These are phyloP conservation scores for Amylocarpus encephaloides DNA, from an alignment of 2,329 filamentous ascomycete species.

Conservation along the genomic window DNA sequence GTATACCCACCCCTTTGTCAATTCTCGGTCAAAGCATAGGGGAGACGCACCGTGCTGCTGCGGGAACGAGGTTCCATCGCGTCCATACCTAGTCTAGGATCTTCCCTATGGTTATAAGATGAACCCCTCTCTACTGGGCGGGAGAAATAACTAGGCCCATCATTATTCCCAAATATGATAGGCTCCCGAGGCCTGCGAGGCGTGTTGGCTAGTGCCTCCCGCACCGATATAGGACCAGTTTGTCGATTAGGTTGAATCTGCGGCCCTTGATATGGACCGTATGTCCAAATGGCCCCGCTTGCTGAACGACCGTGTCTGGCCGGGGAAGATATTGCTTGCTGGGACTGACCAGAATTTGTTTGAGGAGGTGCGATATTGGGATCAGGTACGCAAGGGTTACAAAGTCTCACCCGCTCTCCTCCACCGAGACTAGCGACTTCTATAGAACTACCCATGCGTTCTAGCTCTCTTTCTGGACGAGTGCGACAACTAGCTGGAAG, in stretches of 20 bases:
- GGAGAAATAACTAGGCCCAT: conserved; percentile 1
- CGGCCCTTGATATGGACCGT: conserved; percentile 4
- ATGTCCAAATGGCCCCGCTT: conserved; percentile 13
- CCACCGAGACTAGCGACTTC: conserved; percentile 43
- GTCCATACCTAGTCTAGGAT: conserved; percentile 9
- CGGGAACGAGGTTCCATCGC: conserved; percentile 18
- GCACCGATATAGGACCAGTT: conserved; percentile 4
- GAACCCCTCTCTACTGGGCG: conserved; percentile 6
- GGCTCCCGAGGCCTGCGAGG: conserved; percentile 11
- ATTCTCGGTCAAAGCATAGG: background rate
- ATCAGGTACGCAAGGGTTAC: conserved; percentile 68
- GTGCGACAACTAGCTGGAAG: conserved; percentile 34
- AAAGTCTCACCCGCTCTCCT: conserved; percentile 62
- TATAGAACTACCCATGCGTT: conserved; percentile 16
- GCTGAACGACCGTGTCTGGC: conserved; percentile 16
- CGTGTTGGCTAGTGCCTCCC: conserved; percentile 4
- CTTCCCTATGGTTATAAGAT: conserved; percentile 9
- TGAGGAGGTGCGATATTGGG: conserved; percentile 53
- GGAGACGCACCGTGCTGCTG: conserved; percentile 25
- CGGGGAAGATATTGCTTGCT: conserved; percentile 5
- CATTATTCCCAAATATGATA: conserved; percentile 5
- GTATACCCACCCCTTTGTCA: background rate
- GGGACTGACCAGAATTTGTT: conserved; percentile 9
- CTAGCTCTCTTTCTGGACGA: conserved; percentile 14
- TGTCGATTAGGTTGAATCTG: conserved; percentile 2